Base-by-base conservation (phyloP, 2,329 filamentous ascomycete genomes). In the Triangularia verruculosa region DNA sequence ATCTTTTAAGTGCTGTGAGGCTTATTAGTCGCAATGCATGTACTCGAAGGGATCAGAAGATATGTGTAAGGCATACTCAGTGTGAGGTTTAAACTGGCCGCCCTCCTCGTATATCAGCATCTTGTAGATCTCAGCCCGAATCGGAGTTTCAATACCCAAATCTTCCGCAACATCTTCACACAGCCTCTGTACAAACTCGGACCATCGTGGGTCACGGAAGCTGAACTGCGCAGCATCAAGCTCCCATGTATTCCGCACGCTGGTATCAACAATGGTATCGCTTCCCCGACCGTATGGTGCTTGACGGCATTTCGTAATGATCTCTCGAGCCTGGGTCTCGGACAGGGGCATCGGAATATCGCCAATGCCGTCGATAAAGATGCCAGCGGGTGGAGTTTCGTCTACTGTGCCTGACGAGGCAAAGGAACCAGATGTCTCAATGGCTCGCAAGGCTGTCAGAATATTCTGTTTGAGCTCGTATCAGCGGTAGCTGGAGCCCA, bases 71-170 rank as follows among this genome's bases (percentile, higher is more conserved):
- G 20, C 43, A 13, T 51, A 20, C 72, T 82, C 79, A 30, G 76
- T 76, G 64, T 81, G 78, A 0, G 77, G 64, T 66, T 81, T 80
- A 70, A 80, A 81, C 72, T 81, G 78, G 2, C 79, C 78, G 0
- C 80, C 82, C 59, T 79, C 74, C 59, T 80, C 79, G 67, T 83
- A 84, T 1, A 84, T 68, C 1, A 82, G 71, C 70, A 84, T 73
- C 64, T 83, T 83, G 70, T 80, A 77, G 1, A 78, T 68, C 54
- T 80, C 71, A 1, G 76, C 77, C 2, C 59, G 65, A 52, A 78
- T 67, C 54, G 63, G 65, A 1, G 64, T 62, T 1, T 60, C 61
- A 56, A 80, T 70, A 1, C 76, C 77, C 12, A 82, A 69, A 1
- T 72, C 64, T 2, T 63, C 24, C 1, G 66, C 71, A 1, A n/a